Evolutionary conservation across 805 yeast species (phyloP).

Genomic region (Cyberlindnera galapagoensis): DNA sequence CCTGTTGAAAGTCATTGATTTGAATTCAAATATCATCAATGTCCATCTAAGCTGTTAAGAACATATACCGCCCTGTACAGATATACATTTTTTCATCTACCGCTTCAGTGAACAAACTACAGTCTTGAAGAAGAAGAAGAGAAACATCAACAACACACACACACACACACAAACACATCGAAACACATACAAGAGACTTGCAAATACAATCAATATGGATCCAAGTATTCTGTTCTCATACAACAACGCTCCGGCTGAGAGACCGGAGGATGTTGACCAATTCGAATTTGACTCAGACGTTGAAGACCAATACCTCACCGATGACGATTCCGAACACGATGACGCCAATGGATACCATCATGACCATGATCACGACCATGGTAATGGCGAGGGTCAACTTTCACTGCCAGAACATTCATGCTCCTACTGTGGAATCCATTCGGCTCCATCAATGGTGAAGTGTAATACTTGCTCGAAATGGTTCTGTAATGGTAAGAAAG

Average conservation of each 20-base stretch:
- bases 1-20: no score
- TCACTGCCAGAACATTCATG: slow-evolving; percentile 37
- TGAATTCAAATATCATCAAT: no score
- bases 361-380: not conserved
- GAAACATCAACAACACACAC: no score
- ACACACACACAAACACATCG: no score
- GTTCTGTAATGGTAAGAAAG: slow-evolving; percentile 78
- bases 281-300: slow-evolving; percentile 6
- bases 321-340: not conserved
- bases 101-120: no score
- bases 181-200: not conserved
- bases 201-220: slow-evolving; percentile 13
- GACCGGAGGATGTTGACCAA: slow-evolving; percentile 3
- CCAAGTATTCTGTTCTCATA: slow-evolving; percentile 20
- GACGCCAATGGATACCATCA: no score
- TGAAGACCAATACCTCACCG: not conserved
- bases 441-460: slow-evolving; percentile 59
- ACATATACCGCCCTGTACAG: no score
- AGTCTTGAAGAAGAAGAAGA: no score
- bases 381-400: no score
- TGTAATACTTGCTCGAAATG: slow-evolving; percentile 76
- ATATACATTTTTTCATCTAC: no score
- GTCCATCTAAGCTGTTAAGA: no score
- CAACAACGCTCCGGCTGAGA: slow-evolving; percentile 1
- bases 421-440: slow-evolving; percentile 69